Base-by-base conservation (phyloP, 306 rosid genomes). In the Arachis stenosperma region DNA sequence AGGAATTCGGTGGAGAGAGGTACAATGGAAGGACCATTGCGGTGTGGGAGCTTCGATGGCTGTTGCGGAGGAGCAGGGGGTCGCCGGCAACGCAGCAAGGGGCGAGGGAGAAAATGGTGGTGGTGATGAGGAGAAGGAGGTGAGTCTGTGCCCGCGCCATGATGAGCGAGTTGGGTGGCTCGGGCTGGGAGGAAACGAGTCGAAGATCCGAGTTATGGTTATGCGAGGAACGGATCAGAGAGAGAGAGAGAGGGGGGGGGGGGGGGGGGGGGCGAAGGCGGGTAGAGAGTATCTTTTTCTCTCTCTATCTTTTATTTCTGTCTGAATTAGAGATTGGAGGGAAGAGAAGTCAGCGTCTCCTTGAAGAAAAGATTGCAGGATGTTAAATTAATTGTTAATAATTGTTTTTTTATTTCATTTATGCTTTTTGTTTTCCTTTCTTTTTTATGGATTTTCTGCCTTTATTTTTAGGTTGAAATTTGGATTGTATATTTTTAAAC, bases 11-110 rank as follows among this genome's bases (percentile, higher is more conserved):
- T 44, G 89, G 13, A 64, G 90, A 80, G 65, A 71, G 96, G 61
- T 82, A 88, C 22, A 94, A 83, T 30, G 97, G 99, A 60, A 94
- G 79, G 9, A 94, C 47, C 93, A 89, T 88, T 57, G 95, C 82
- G 2, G 93, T 75, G 15, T 82, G 90, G 15, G 90, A 8, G 33
- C 76, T 82, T 6, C 74, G 61, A 61, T 74, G 61, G 54, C 66
- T 76, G 56, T 74, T 69, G 1, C 69, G 69, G 70, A 69, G 83
- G 80, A 84, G 46, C 52, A 29, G 50, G 60, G 84, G 29, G 70
- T 60, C 70, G 79, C 70, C 77, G 47, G 81, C 79, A 76, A 69
- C 74, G 14, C 27, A 41, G 11, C 41, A 43, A 9, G 77, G 69
- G 63, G 51, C 1, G 47, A 81, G 55, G 60, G 39, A 51, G 70